Percentiles rank a stretch among this genome's conserved stretches.
phyloP scores from a whole-genome alignment of 2,329 filamentous ascomycete genomes.

The Stenocarpella maydis region DNA sequence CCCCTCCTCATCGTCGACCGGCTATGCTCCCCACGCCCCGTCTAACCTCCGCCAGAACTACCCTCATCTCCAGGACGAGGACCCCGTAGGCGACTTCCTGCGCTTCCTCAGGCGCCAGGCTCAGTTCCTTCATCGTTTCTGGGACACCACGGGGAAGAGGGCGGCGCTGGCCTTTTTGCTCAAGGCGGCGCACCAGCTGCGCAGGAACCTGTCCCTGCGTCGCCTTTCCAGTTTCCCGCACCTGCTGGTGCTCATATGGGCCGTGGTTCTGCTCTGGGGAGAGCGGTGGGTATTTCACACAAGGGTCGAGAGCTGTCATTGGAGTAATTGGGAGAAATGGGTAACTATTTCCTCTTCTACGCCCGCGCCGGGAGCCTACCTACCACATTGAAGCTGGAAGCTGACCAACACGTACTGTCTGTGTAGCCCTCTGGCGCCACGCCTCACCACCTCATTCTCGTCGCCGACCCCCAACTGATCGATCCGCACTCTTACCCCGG shows the following conservation, averaged over 20 bases:
- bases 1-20: constrained; percentile 24
- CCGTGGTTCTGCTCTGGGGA: constrained; percentile 81
- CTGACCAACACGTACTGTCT: constrained; percentile 15
- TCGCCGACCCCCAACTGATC: constrained; percentile 91
- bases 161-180: constrained; percentile 45
- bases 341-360: constrained; percentile 56
- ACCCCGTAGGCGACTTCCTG: constrained; percentile 48
- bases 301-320: constrained; percentile 76
- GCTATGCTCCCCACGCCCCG: constrained; percentile 29
- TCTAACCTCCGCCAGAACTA: constrained; percentile 35
- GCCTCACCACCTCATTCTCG: constrained; percentile 84
- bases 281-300: constrained; percentile 81
- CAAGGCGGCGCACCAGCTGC: constrained; percentile 45
- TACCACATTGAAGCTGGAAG: neutral
- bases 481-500: constrained; percentile 95
- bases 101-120: constrained; percentile 41
- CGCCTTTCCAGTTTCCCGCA: constrained; percentile 71
- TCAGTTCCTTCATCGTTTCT: constrained; percentile 51
- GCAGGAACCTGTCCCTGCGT: constrained; percentile 57
- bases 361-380: no score
- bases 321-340: constrained; percentile 93
- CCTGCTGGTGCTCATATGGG: constrained; percentile 76
- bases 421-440: constrained; percentile 75
- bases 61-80: constrained; percentile 39
- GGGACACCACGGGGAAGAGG: constrained; percentile 50